Conservation (phyloP, 805 yeast species). For the Zygosaccharomyces pseudorouxii region DNA sequence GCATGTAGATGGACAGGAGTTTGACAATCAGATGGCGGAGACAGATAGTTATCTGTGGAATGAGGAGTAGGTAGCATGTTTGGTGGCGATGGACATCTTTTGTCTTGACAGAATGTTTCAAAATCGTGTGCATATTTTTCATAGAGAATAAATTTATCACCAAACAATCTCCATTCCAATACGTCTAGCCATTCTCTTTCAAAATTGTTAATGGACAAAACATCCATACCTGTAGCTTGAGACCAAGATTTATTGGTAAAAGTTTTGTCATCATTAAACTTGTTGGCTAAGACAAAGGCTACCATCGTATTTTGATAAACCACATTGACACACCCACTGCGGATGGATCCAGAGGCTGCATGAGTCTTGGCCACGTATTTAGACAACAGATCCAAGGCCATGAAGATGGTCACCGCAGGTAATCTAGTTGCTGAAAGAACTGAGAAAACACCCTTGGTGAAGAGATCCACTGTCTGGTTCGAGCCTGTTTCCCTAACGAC, state of each 20-base stretch:
- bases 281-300: constrained; percentile 79
- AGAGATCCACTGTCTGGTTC: constrained; percentile 33
- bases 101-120: constrained; percentile 22
- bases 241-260: constrained; percentile 94
- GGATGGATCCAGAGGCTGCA: constrained; percentile 31
- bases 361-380: constrained; percentile 47
- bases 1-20: constrained; percentile 19
- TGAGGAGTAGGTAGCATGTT: constrained; percentile 16
- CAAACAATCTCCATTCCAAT: constrained; percentile 56
- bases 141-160: constrained; percentile 30
- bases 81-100: constrained; percentile 15
- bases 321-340: constrained; percentile 35
- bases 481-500: constrained; percentile 16
- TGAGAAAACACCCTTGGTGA: constrained; percentile 55
- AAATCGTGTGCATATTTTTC: constrained; percentile 25
- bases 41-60: constrained; percentile 14
- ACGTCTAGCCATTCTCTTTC: constrained; percentile 68
- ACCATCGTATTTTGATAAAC: constrained; percentile 57
- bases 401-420: constrained; percentile 73
- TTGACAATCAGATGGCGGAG: constrained; percentile 25
- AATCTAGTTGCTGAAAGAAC: constrained; percentile 84
- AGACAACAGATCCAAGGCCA: constrained; percentile 74
- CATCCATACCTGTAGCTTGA: constrained; percentile 82
- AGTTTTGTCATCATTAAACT: constrained; percentile 94
- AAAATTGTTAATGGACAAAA: constrained; percentile 53